Evolutionary conservation across 2,329 filamentous ascomycete genomes (phyloP).

Genomic region (Nannizziopsis barbatae): DNA sequence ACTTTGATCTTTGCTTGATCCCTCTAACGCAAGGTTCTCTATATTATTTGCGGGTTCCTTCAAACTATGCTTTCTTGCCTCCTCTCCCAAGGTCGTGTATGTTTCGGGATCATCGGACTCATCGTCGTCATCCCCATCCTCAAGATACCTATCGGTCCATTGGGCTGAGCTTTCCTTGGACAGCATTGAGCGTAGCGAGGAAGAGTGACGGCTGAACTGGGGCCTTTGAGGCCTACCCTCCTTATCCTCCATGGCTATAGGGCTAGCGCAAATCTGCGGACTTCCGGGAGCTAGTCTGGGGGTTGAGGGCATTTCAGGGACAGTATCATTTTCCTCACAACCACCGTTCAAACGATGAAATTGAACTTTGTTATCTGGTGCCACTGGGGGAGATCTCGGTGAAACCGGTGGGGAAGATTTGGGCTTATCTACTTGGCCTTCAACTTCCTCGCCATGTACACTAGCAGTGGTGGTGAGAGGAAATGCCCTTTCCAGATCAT

Average conservation of each 20-base stretch:
- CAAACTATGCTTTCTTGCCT: too few species aligned
- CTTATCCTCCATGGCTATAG: neutral
- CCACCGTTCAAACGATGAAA: neutral
- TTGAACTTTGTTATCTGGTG: neutral
- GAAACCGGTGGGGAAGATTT: neutral
- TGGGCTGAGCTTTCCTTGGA: conserved; percentile 14
- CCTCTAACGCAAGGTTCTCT: too few species aligned
- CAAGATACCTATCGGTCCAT: conserved; percentile 17
- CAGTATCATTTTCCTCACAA: conserved; percentile 8
- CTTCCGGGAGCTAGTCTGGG: conserved; percentile 4
- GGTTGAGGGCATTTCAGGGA: conserved; percentile 4
- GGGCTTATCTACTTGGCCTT: conserved; percentile 37
- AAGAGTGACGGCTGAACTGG: conserved; percentile 1
- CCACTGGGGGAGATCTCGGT: neutral
- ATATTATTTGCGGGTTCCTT: too few species aligned
- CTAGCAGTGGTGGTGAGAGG: conserved; percentile 46
- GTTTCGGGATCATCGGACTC: conserved; percentile 9
- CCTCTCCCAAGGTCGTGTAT: too few species aligned
- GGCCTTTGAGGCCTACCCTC: neutral
- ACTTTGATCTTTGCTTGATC: too few species aligned
- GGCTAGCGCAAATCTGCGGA: conserved; percentile 1
- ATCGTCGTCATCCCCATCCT: conserved; percentile 13
- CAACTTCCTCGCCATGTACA: conserved; percentile 54
- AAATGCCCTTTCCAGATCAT: conserved; percentile 57
- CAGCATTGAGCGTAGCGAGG: conserved; percentile 12